These are phyloP conservation scores for Lophiostoma macrostomum DNA, from an alignment of 495 filamentous ascomycete species.

Conservation along the genomic window DNA sequence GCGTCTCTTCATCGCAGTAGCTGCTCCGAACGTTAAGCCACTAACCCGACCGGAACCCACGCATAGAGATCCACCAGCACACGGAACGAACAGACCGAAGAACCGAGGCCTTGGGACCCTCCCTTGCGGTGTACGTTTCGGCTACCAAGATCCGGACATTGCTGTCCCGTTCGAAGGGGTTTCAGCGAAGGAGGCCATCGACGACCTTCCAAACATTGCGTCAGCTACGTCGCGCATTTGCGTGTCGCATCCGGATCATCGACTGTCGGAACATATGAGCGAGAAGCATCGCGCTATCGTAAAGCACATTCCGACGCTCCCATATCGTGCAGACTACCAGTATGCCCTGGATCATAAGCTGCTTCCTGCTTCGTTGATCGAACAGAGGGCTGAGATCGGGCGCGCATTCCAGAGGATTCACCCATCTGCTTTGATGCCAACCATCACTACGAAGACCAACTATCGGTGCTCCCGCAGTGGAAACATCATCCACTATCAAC, in stretches of 20 bases:
- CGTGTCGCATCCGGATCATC: constrained; percentile 63
- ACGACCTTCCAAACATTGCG: constrained; percentile 58
- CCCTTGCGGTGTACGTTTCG: constrained; percentile 58
- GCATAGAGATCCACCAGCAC: too few species aligned
- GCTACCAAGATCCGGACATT: constrained; percentile 47
- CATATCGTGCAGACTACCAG: constrained; percentile 32
- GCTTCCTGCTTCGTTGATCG: background rate
- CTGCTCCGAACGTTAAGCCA: constrained; percentile 58
- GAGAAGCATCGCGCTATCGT: constrained; percentile 32
- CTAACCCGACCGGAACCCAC: constrained; percentile 55
- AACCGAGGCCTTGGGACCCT: constrained; percentile 52
- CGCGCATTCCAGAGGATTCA: constrained; percentile 53
- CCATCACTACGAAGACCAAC: constrained; percentile 50
- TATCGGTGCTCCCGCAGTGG: constrained; percentile 51
- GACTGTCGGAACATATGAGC: constrained; percentile 26
- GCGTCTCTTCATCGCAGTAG: constrained; percentile 63
- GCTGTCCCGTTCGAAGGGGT: constrained; percentile 57
- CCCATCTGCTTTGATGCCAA: constrained; percentile 52
- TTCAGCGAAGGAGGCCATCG: constrained; percentile 48
- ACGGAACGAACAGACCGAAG: constrained; percentile 42
- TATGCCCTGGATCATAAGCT: constrained; percentile 37
- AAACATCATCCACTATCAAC: constrained; percentile 56
- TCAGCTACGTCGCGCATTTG: constrained; percentile 55
- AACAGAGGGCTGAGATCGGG: constrained; percentile 18
- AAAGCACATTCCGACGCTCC: constrained; percentile 40